These are phyloP conservation scores for Termitomyces sp. DNA, from an alignment of 768 basidiomycete species.

Conservation along the genomic window DNA sequence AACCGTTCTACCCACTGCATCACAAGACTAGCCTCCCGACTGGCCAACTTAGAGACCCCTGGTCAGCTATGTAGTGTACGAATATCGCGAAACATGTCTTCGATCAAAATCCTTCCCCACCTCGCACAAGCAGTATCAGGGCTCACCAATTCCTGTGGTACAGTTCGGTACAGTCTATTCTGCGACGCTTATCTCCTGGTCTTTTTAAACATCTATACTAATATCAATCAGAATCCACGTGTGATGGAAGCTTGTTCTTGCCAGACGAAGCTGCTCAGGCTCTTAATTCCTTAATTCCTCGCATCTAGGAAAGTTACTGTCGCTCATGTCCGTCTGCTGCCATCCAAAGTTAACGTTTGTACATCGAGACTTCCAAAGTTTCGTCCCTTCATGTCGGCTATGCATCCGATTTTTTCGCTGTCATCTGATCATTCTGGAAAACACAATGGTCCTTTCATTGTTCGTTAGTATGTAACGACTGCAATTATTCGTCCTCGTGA, in stretches of 20 bases:
- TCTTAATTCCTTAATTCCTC: not conserved
- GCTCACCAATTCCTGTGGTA: no score
- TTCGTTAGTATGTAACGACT: no score
- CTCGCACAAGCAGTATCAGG: no score
- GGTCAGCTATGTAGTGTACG: no score
- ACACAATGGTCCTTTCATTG: not conserved
- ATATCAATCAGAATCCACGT: no score
- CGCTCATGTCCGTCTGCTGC: not conserved
- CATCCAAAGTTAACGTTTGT: not conserved
- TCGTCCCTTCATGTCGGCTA: not conserved
- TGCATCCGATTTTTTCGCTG: not conserved
- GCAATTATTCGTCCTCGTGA: no score
- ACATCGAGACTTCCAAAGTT: not conserved
- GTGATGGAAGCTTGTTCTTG: not conserved
- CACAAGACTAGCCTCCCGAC: no score
- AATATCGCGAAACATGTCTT: not conserved
- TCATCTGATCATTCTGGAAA: not conserved
- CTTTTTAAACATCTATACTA: no score
- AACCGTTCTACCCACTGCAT: not conserved
- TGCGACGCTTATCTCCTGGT: no score
- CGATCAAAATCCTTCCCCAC: not conserved
- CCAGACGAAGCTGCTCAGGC: no score
- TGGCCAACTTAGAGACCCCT: no score
- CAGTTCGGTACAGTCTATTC: no score
- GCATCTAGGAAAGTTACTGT: not conserved